Percentiles rank a stretch among this genome's conserved stretches.
These are phyloP conservation scores for Westerdykella aurantiaca DNA, from an alignment of 2,329 filamentous ascomycete species.

Conservation along the genomic window DNA sequence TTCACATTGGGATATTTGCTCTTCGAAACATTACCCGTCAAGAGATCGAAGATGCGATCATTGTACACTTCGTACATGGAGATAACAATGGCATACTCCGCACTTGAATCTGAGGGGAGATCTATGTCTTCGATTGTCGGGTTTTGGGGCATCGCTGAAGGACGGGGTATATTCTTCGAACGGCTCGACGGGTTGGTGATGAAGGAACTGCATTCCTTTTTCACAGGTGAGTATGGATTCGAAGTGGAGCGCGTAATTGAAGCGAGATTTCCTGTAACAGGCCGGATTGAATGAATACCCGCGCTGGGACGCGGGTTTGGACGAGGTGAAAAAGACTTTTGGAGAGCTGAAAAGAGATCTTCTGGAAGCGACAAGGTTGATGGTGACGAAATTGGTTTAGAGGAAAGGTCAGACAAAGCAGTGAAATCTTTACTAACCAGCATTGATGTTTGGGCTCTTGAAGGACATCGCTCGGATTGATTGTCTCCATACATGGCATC, in stretches of 20 bases:
- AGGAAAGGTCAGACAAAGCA: constrained; percentile 4
- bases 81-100: constrained; percentile 81
- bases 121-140: constrained; percentile 69
- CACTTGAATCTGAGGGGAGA: constrained; percentile 59
- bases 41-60: constrained; percentile 90
- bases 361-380: constrained; percentile 3
- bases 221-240: constrained; percentile 22
- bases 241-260: constrained; percentile 22
- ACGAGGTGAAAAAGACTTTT: constrained; percentile 13
- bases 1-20: constrained; percentile 48
- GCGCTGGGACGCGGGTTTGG: constrained; percentile 8
- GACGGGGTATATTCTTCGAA: constrained; percentile 57
- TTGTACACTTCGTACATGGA: constrained; percentile 99
- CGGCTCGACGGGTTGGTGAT: constrained; percentile 51
- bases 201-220: constrained; percentile 53
- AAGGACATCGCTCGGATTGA: constrained; percentile 47
- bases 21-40: constrained; percentile 58
- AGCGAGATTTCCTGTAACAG: constrained; percentile 18
- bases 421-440: constrained; percentile 32
- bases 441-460: constrained; percentile 44
- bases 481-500: constrained; percentile 71
- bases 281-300: constrained; percentile 31
- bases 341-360: constrained; percentile 19
- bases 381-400: not conserved
- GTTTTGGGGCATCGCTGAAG: constrained; percentile 64